These are phyloP conservation scores for Dothideomycetes sp. DNA, from an alignment of 2,329 filamentous ascomycete species.

Conservation along the genomic window DNA sequence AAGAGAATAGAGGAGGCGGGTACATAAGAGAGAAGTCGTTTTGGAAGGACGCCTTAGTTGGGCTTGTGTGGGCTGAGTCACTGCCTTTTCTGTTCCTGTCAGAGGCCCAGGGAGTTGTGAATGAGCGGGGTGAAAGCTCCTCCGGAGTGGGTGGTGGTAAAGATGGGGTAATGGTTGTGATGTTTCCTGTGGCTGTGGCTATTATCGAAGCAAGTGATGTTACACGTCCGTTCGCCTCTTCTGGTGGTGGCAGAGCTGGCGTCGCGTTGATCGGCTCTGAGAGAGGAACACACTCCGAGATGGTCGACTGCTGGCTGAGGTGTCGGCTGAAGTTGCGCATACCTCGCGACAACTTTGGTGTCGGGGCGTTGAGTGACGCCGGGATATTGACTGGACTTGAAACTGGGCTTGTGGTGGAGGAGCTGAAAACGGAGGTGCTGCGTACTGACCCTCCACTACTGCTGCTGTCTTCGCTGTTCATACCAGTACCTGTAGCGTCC, in stretches of 20 bases:
- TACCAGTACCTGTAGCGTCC: neutral
- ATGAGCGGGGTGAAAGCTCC: neutral
- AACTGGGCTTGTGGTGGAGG: neutral
- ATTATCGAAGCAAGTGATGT: neutral
- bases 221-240: neutral
- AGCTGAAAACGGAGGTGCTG: conserved; percentile 8
- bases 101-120: too few relatives aligned
- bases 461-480: neutral
- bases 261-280: conserved; percentile 11
- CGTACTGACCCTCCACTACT: neutral
- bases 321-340: conserved; percentile 25
- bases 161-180: neutral
- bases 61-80: too few relatives aligned
- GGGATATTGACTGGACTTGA: conserved; percentile 1
- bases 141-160: neutral
- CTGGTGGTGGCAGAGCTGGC: conserved; percentile 7
- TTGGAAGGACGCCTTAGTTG: too few relatives aligned
- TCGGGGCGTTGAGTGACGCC: conserved; percentile 1
- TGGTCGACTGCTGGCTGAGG: conserved; percentile 7
- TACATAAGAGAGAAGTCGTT: too few relatives aligned
- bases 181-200: neutral
- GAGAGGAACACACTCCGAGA: conserved; percentile 7
- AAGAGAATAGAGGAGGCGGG: too few relatives aligned
- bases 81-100: too few relatives aligned
- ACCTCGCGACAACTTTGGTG: neutral